Evolutionary conservation across 805 yeast genomes (phyloP).

Genomic region (Ogataea philodendri): DNA sequence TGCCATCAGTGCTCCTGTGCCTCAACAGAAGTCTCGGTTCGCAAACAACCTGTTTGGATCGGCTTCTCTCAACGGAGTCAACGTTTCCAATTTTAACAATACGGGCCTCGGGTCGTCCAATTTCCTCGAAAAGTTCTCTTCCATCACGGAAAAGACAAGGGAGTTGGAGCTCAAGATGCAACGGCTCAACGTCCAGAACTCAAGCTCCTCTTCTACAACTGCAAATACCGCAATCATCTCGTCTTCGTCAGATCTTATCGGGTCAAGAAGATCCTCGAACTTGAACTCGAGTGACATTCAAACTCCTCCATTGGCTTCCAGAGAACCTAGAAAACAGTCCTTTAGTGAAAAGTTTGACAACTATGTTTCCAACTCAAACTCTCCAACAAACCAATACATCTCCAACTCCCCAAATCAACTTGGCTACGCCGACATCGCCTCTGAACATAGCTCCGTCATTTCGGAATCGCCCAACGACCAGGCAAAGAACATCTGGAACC

Average conservation of each 20-base stretch:
- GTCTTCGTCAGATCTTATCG: constrained; percentile 34
- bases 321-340: constrained; percentile 43
- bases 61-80: constrained; percentile 55
- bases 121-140: constrained; percentile 60
- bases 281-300: constrained; percentile 34
- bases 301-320: constrained; percentile 30
- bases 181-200: constrained; percentile 31
- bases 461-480: constrained; percentile 29
- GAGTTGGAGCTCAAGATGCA: constrained; percentile 56
- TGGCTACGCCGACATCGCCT: constrained; percentile 29
- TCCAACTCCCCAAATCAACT: constrained; percentile 26
- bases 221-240: constrained; percentile 12
- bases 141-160: constrained; percentile 67
- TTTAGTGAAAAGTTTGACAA: constrained; percentile 63
- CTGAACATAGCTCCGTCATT: constrained; percentile 36
- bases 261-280: constrained; percentile 55
- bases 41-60: constrained; percentile 48
- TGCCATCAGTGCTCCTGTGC: constrained; percentile 35
- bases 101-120: constrained; percentile 35
- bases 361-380: constrained; percentile 37
- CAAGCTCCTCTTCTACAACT: constrained; percentile 10
- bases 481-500: constrained; percentile 55
- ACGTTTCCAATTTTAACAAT: constrained; percentile 30
- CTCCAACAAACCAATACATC: constrained; percentile 24
- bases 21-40: constrained; percentile 33